These are phyloP conservation scores for Zygotorulaspora florentina DNA, from an alignment of 805 yeast genomes.

Conservation along the genomic window DNA sequence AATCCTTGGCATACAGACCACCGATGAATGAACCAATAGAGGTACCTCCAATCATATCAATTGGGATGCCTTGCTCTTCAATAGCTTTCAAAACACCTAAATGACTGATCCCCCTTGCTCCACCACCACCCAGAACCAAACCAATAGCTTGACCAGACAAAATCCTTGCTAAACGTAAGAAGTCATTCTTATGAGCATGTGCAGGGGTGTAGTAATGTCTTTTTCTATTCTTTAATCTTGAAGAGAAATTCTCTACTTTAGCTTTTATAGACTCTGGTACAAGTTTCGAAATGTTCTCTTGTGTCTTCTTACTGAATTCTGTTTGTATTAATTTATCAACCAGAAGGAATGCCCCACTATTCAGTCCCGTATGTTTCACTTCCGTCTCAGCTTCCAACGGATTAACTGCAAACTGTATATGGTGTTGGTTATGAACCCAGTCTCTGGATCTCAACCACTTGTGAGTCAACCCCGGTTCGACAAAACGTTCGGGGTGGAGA, in stretches of 20 bases:
- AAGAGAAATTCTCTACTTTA: constrained; percentile 37
- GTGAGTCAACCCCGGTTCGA: constrained; percentile 79
- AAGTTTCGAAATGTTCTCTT: constrained; percentile 30
- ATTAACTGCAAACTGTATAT: constrained; percentile 56
- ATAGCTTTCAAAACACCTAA: constrained; percentile 86
- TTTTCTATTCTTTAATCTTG: constrained; percentile 28
- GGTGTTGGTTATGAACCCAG: constrained; percentile 94
- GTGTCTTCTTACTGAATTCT: constrained; percentile 32
- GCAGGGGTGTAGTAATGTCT: constrained; percentile 31
- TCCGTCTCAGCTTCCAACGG: constrained; percentile 19
- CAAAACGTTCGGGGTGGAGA: constrained; percentile 77
- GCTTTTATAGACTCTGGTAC: constrained; percentile 35
- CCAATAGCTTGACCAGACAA: constrained; percentile 93
- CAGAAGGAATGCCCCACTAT: constrained; percentile 17
- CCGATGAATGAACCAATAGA: constrained; percentile 96
- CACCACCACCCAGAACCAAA: constrained; percentile 94
- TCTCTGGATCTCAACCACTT: constrained; percentile 78
- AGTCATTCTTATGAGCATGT: constrained; percentile 73
- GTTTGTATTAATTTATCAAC: constrained; percentile 30
- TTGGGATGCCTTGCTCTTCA: constrained; percentile 89
- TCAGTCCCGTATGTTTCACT: constrained; percentile 20
- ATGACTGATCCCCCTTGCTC: constrained; percentile 92
- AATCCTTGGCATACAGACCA: constrained; percentile 89
- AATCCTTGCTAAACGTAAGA: constrained; percentile 81
- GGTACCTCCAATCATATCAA: constrained; percentile 93